Evolutionary conservation across 2,329 filamentous ascomycete genomes (phyloP), one percentile per base, ranked within the genome.

Genomic region (Epichloe hybrida): DNA sequence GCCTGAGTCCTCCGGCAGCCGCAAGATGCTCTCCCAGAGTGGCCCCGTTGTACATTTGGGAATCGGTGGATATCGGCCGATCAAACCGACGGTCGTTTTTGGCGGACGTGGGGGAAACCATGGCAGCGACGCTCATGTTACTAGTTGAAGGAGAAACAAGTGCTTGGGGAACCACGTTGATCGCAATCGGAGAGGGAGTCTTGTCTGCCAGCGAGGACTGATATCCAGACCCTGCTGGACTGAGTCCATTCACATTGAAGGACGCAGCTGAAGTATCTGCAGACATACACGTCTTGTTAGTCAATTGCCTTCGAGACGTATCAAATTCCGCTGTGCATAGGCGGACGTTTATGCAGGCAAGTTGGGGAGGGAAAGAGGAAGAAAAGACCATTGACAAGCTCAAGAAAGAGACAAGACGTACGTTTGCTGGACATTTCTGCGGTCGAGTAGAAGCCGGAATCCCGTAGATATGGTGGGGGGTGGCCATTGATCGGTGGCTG

Each of bases 111-210:
- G 79, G 79, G 17, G 80, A 83, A 11, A 83, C 77, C 67, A 83
- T 82, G 17, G 79, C 79, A 20, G 79, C 77, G 40, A 83, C 78
- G 53, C 79, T 83, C 80, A 84, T 84, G 60, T 77, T 75, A 57
- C 74, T 75, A 13, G 73, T 72, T 0, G 71, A 64, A 5, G 80
- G 77, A 7, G 79, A 82, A 37, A 76, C 67, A 17, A 81, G 63
- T 9, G 76, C 65, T 43, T 77, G 77, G 1, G 74, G 72, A 17
- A 74, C 61, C 52, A 74, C 65, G 58, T 75, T 74, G 39, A 71
- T 58, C 40, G 74, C 70, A 17, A 77, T 75, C 8, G 80, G 79
- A 1, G 80, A 83, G 0, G 80, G 80, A 1, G 79, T 83, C 65
- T 82, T 81, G 59, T 83, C 79, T 35, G 71, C 67, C 20, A 70